Conservation (phyloP, 2,329 filamentous ascomycete genomes). For the Laburnicola sp. region DNA sequence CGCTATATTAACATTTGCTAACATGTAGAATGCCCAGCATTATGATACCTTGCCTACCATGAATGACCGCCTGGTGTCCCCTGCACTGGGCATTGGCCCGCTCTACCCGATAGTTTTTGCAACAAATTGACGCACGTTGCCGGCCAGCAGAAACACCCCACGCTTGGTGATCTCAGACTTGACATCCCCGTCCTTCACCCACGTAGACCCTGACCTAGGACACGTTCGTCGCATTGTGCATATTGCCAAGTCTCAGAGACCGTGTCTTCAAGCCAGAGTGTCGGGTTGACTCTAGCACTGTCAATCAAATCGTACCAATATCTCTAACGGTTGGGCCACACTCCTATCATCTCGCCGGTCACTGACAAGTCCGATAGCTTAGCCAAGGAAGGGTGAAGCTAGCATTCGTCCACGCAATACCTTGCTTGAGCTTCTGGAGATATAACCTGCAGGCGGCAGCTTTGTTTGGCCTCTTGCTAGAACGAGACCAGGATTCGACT, state of each 20-base stretch:
- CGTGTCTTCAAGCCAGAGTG: not conserved
- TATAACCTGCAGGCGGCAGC: too few relatives aligned
- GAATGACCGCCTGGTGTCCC: not conserved
- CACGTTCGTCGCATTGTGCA: not conserved
- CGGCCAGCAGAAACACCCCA: not conserved
- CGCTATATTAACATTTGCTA: constrained; percentile 2
- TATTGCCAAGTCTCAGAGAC: not conserved
- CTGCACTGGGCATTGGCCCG: not conserved
- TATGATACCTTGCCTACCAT: not conserved
- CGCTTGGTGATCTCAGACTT: not conserved
- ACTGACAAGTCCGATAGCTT: not conserved
- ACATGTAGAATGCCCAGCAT: constrained; percentile 1
- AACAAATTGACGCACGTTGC: not conserved
- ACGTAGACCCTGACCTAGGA: not conserved
- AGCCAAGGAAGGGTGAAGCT: too few relatives aligned
- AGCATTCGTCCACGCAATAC: too few relatives aligned
- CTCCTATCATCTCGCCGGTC: not conserved
- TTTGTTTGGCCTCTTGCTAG: too few relatives aligned
- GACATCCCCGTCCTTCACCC: not conserved
- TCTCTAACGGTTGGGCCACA: not conserved
- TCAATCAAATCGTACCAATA: not conserved
- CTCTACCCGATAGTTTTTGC: not conserved
- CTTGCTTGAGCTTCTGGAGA: too few relatives aligned
- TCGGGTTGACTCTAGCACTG: not conserved
- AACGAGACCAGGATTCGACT: too few relatives aligned